Percentiles rank a stretch among this genome's conserved stretches.
phyloP scores from a whole-genome alignment of 2,329 filamentous ascomycete genomes.

The Beauveria asiatica region DNA sequence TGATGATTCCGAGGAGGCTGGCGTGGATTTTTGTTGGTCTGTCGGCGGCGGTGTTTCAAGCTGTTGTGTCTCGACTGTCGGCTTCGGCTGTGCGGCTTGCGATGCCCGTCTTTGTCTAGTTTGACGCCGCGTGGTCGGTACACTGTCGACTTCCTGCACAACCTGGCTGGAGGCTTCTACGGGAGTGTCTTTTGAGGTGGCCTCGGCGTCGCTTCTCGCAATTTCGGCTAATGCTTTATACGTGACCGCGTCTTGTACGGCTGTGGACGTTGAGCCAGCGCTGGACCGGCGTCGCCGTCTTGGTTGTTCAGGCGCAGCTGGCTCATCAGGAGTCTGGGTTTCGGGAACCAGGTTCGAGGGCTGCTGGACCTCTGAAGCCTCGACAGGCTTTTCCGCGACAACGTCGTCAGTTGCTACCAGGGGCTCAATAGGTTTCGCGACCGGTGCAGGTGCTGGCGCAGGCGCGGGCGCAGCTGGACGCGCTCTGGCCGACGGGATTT shows the following conservation, averaged over 20 bases:
- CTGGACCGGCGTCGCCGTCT: conserved; percentile 6
- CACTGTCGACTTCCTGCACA: neutral
- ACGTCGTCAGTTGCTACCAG: conserved; percentile 13
- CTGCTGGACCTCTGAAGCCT: neutral
- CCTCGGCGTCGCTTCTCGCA: neutral
- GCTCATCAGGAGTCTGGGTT: neutral
- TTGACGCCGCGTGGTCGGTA: conserved; percentile 1
- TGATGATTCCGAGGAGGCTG: neutral
- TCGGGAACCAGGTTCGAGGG: neutral
- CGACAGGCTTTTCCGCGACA: conserved; percentile 10
- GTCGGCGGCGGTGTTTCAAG: conserved; percentile 1
- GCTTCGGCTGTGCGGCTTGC: neutral
- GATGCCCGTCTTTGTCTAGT: conserved; percentile 7
- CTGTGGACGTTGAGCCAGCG: neutral
- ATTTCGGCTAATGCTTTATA: neutral
- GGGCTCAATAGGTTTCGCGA: conserved; percentile 15
- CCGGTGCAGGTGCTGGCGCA: conserved; percentile 18
- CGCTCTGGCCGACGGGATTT: conserved; percentile 50
- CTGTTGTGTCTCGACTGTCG: neutral
- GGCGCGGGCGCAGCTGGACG: conserved; percentile 33
- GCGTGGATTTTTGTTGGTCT: neutral
- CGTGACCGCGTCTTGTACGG: neutral
- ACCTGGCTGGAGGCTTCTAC: neutral
- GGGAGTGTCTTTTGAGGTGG: neutral
- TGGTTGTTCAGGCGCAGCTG: neutral